Evolutionary conservation across 306 rosid species (phyloP).

Genomic region (Gleditsia sinensis): DNA sequence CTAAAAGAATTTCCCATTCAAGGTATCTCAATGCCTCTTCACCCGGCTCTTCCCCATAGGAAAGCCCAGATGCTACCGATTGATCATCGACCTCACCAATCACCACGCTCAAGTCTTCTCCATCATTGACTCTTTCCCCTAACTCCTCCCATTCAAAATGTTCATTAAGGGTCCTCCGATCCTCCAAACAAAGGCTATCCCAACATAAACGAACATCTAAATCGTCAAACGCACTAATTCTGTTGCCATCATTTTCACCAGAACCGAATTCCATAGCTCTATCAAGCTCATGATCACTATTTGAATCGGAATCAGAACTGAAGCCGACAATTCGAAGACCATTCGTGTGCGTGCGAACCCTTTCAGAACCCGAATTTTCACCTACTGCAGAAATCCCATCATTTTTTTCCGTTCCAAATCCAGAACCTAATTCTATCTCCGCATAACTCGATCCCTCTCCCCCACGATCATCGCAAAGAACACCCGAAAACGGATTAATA

Average conservation of each 20-base stretch:
- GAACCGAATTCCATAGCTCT: conserved; percentile 35
- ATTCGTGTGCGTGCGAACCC: conserved; percentile 21
- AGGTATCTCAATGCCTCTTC: conserved; percentile 58
- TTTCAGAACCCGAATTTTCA: conserved; percentile 19
- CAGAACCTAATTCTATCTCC: conserved; percentile 44
- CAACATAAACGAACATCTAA: conserved; percentile 51
- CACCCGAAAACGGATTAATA: conserved; percentile 50
- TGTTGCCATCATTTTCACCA: conserved; percentile 29
- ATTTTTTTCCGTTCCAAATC: conserved; percentile 31
- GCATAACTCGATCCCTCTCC: conserved; percentile 33
- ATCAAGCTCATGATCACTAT: conserved; percentile 32
- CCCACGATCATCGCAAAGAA: conserved; percentile 37
- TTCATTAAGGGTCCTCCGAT: conserved; percentile 56
- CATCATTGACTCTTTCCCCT: conserved; percentile 51
- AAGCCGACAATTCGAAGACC: conserved; percentile 70
- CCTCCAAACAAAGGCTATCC: conserved; percentile 66
- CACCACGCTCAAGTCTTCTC: conserved; percentile 42
- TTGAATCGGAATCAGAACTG: conserved; percentile 70
- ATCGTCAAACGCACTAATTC: conserved; percentile 51
- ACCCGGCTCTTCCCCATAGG: conserved; percentile 42
- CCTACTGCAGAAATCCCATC: conserved; percentile 37
- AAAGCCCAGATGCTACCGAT: conserved; percentile 62
- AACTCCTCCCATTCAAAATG: conserved; percentile 70
- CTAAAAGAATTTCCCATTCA: conserved; percentile 85
- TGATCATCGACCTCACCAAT: conserved; percentile 54